phyloP scores from a whole-genome alignment of 2,329 filamentous ascomycete genomes.

The Aspergillus transmontanensis region DNA sequence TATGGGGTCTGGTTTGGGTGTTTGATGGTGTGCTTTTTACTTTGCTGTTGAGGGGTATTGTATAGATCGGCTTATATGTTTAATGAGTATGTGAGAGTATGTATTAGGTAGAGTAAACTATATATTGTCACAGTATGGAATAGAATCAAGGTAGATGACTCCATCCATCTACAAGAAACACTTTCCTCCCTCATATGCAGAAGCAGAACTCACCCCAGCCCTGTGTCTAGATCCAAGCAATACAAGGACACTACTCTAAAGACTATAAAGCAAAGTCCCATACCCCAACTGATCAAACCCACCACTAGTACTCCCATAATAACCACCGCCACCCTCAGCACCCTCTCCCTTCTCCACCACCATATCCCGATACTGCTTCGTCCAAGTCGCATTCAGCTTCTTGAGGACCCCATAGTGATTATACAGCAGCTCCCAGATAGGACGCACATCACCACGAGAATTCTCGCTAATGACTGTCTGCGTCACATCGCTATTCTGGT shows the following conservation, averaged over 20 bases:
- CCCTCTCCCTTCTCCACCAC: conserved; percentile 37
- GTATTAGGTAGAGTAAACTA: neutral
- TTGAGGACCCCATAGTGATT: conserved; percentile 45
- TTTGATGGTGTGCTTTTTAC: too few species aligned
- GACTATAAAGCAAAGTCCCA: conserved; percentile 36
- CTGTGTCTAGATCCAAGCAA: neutral
- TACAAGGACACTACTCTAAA: neutral
- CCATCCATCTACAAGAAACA: neutral
- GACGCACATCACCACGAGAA: conserved; percentile 39
- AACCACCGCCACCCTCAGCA: conserved; percentile 49
- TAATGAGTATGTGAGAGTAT: neutral
- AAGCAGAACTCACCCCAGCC: neutral
- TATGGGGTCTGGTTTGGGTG: neutral
- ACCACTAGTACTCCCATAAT: conserved; percentile 46
- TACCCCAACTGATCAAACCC: conserved; percentile 47
- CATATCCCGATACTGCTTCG: conserved; percentile 40
- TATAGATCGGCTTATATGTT: neutral
- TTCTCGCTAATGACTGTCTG: conserved; percentile 36
- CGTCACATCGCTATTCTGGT: conserved; percentile 42
- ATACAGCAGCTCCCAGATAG: conserved; percentile 45
- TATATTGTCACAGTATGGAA: neutral
- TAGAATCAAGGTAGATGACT: neutral
- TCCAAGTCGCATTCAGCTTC: conserved; percentile 41
- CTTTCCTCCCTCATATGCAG: too few species aligned
- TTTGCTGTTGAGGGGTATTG: neutral